Percentiles rank a stretch among this genome's conserved stretches.
These are phyloP conservation scores for Suillus clintonianus DNA, from an alignment of 768 basidiomycete genomes.

Conservation along the genomic window DNA sequence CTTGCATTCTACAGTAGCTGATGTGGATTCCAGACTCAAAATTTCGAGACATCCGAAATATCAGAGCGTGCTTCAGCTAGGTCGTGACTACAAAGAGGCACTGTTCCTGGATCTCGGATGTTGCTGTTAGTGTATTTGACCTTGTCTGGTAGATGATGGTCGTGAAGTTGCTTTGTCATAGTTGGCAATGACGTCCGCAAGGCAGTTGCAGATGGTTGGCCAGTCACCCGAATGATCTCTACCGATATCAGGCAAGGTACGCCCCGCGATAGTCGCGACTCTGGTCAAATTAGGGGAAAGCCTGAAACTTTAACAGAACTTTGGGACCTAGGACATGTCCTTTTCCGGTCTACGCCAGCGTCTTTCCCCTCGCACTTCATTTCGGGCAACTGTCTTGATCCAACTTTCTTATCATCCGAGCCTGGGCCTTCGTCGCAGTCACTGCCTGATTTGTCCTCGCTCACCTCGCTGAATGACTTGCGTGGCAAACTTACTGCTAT, in stretches of 20 bases:
- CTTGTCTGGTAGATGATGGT: neutral
- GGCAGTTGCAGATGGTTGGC: slow-evolving; percentile 43
- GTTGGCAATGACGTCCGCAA: slow-evolving; percentile 45
- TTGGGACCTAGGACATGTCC: slow-evolving; percentile 62
- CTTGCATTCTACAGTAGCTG: neutral
- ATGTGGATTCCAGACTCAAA: slow-evolving; percentile 14
- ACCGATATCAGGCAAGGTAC: slow-evolving; percentile 43
- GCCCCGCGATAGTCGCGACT: neutral
- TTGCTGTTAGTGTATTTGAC: slow-evolving; percentile 34
- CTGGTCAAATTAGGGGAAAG: neutral
- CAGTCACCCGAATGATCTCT: slow-evolving; percentile 35
- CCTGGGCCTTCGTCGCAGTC: slow-evolving; percentile 16
- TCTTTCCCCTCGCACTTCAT: slow-evolving; percentile 58
- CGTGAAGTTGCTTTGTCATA: slow-evolving; percentile 8
- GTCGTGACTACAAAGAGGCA: slow-evolving; percentile 34
- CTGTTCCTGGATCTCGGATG: slow-evolving; percentile 49
- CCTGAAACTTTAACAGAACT: slow-evolving; percentile 39
- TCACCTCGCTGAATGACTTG: slow-evolving; percentile 47
- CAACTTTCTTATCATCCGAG: slow-evolving; percentile 38
- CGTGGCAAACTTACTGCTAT: slow-evolving; percentile 50
- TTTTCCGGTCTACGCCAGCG: slow-evolving; percentile 54
- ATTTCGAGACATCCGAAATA: slow-evolving; percentile 22
- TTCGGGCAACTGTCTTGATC: slow-evolving; percentile 54
- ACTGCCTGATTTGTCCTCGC: slow-evolving; percentile 25
- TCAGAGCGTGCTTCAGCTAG: slow-evolving; percentile 34